Evolutionary conservation across 2,329 filamentous ascomycete genomes (phyloP).

Genomic region (Amauroascus verrucosus): DNA sequence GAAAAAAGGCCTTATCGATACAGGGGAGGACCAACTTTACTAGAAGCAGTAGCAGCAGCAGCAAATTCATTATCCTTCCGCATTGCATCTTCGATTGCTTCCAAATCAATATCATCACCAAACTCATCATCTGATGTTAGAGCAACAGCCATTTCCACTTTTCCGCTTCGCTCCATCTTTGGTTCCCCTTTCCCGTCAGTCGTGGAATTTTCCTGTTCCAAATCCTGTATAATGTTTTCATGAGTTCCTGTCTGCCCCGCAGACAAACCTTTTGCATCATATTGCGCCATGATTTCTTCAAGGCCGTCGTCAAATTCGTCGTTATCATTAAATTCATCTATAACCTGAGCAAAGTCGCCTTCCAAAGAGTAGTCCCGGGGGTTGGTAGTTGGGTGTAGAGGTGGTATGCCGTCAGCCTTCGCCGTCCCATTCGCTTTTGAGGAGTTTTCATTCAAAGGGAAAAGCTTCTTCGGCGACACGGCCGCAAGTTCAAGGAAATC

Average conservation of each 20-base stretch:
- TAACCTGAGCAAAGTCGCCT: slow-evolving; percentile 23
- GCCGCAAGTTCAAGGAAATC: slow-evolving; percentile 33
- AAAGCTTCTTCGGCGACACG: slow-evolving; percentile 10
- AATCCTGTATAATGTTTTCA: neutral
- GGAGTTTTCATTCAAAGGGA: neutral
- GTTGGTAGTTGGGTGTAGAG: neutral
- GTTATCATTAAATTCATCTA: slow-evolving; percentile 58
- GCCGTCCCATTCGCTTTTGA: neutral
- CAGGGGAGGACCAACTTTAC: slow-evolving; percentile 47
- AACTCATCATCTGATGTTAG: slow-evolving; percentile 61
- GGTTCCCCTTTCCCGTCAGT: slow-evolving; percentile 7
- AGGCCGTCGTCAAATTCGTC: slow-evolving; percentile 51
- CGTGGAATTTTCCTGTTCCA: neutral
- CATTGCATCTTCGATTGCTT: slow-evolving; percentile 52
- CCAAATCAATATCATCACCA: slow-evolving; percentile 55
- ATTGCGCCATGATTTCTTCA: slow-evolving; percentile 48
- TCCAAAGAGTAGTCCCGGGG: neutral
- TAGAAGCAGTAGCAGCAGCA: slow-evolving; percentile 56
- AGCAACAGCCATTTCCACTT: slow-evolving; percentile 34
- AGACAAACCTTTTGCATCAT: slow-evolving; percentile 32
- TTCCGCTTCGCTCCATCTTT: slow-evolving; percentile 28
- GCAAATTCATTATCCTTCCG: slow-evolving; percentile 47
- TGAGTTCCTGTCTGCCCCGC: slow-evolving; percentile 2
- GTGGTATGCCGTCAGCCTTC: neutral
- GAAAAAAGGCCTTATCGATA: slow-evolving; percentile 15